Conservation (phyloP, 306 rosid species). For the Abrus precatorius region DNA sequence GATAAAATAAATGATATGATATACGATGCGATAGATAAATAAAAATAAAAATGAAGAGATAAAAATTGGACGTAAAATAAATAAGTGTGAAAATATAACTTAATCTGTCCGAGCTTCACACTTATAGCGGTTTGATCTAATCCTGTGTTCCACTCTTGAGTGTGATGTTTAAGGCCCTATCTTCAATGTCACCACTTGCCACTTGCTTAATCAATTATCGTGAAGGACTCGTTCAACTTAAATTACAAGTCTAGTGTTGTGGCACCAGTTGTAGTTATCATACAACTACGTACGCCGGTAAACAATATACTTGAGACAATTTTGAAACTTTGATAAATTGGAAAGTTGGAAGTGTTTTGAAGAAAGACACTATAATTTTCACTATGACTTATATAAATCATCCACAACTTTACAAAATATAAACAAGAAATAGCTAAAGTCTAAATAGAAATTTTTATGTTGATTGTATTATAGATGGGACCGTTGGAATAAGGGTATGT, state of each 20-base stretch:
- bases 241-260: not conserved
- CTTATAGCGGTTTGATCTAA: not conserved
- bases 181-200: not conserved
- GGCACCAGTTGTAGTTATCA: slow-evolving; percentile 1
- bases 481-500: no score
- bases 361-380: not conserved
- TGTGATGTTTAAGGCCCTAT: not conserved
- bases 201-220: not conserved
- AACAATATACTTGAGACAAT: not conserved
- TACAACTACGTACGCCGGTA: not conserved
- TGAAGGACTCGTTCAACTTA: not conserved
- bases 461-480: not conserved
- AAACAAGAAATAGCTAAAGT: no score
- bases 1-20: no score
- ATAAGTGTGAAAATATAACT: no score
- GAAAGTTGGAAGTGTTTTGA: not conserved
- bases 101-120: not conserved
- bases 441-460: not conserved
- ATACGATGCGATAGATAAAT: no score
- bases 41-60: no score
- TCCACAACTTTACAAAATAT: no score
- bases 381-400: not conserved
- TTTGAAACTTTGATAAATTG: not conserved
- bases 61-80: no score
- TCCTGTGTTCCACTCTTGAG: not conserved